Evolutionary conservation across 1,284 basidiomycete genomes (phyloP).

Genomic region (Cryptococcus jaspeensis): DNA sequence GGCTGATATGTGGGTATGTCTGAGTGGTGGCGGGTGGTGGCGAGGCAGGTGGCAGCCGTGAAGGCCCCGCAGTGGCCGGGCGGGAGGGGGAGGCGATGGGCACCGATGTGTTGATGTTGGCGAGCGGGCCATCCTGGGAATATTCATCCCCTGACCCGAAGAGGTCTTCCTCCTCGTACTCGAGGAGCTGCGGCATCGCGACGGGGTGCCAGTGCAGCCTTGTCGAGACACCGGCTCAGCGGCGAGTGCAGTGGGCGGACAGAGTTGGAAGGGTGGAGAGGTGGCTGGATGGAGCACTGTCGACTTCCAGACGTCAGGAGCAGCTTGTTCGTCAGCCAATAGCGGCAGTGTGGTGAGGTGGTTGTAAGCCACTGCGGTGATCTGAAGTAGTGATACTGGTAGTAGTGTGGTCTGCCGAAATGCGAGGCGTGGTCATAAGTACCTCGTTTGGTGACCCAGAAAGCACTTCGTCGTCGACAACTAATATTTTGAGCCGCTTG

Average conservation of each 20-base stretch:
- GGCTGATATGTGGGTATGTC: conserved; percentile 1
- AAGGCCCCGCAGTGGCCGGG: not conserved
- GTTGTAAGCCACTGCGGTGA: too few relatives aligned
- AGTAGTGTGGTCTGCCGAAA: too few relatives aligned
- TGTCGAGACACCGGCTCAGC: not conserved
- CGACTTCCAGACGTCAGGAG: too few relatives aligned
- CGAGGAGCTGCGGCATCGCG: conserved; percentile 1
- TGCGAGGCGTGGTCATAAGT: too few relatives aligned
- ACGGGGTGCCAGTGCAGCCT: not conserved
- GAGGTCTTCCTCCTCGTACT: conserved; percentile 28
- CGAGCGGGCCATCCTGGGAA: not conserved
- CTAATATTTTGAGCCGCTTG: too few relatives aligned
- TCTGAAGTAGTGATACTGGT: too few relatives aligned
- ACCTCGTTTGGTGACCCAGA: too few relatives aligned
- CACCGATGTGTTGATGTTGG: not conserved
- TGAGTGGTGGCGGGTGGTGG: not conserved
- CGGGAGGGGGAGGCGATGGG: not conserved
- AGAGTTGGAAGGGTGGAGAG: too few relatives aligned
- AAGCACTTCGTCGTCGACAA: too few relatives aligned
- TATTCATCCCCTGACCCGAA: conserved; percentile 34
- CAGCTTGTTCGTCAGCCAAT: too few relatives aligned
- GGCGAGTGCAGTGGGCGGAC: conserved; percentile 2
- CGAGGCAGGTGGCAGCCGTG: not conserved
- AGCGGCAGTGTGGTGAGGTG: too few relatives aligned
- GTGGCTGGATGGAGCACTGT: too few relatives aligned